phyloP scores from a whole-genome alignment of 2,329 filamentous ascomycete species.

The Alternaria solani region DNA sequence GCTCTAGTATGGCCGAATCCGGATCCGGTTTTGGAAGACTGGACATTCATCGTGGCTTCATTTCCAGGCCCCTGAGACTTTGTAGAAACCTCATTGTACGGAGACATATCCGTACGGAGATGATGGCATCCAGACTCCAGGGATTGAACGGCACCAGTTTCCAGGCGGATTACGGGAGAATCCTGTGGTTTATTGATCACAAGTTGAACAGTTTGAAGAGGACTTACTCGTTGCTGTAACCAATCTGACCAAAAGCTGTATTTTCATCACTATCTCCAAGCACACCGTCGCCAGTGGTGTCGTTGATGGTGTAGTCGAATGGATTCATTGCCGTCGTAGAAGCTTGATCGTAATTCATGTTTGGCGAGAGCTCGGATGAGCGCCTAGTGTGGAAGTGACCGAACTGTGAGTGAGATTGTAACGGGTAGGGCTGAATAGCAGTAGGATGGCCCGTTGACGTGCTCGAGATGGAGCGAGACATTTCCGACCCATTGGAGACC shows the following conservation, averaged over 20 bases:
- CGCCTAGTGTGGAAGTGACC: neutral
- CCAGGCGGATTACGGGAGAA: neutral
- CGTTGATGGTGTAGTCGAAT: conserved; percentile 3
- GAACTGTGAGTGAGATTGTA: neutral
- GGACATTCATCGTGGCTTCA: neutral
- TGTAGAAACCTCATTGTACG: neutral
- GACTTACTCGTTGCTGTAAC: conserved; percentile 16
- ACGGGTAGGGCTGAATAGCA: neutral
- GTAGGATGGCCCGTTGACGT: conserved; percentile 2
- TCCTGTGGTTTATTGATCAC: conserved; percentile 8
- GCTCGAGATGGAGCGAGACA: conserved; percentile 20
- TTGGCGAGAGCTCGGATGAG: neutral
- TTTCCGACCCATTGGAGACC: neutral
- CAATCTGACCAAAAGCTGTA: neutral
- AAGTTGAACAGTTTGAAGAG: conserved; percentile 7
- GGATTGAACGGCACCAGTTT: neutral
- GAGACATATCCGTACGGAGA: neutral
- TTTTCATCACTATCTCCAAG: neutral
- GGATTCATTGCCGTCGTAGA: neutral
- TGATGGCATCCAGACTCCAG: neutral
- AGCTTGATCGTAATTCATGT: neutral
- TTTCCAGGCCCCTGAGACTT: neutral
- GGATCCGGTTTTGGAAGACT: too few relatives aligned
- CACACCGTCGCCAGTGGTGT: neutral
- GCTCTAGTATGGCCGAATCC: neutral